A percentile compares a stretch with the other conserved stretches of the same genome.
Conservation (phyloP, 208 protist genomes). For the Herpetomonas samuelpessoai region DNA sequence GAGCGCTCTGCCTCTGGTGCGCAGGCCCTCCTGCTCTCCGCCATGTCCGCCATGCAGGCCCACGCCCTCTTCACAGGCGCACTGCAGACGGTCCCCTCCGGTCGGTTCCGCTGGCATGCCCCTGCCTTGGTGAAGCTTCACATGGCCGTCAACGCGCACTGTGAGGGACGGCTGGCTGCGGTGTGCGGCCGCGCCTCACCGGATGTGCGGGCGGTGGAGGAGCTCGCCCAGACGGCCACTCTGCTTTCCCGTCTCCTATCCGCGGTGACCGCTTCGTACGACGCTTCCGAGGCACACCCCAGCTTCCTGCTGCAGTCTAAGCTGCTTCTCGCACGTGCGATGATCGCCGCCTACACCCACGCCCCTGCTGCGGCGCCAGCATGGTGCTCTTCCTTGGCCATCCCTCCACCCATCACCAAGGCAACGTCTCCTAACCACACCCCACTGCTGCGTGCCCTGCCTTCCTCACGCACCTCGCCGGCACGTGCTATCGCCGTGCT, state of each 20-base stretch:
- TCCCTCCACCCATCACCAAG: no score
- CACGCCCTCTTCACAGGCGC: neutral
- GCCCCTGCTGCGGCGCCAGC: constrained; percentile 5
- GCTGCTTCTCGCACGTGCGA: constrained; percentile 47
- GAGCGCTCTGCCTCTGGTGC: neutral
- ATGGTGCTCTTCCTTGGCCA: neutral
- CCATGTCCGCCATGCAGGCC: neutral
- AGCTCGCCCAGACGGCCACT: neutral
- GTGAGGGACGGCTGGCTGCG: neutral
- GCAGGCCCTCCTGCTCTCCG: neutral
- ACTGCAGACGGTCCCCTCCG: neutral
- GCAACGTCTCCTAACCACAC: no score
- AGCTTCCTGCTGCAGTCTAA: constrained; percentile 44
- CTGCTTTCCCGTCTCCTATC: constrained; percentile 38
- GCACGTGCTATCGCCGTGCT: constrained; percentile 22
- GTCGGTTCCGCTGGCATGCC: constrained; percentile 15
- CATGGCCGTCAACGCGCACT: constrained; percentile 31
- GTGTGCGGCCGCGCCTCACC: neutral
- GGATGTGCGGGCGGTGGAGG: neutral
- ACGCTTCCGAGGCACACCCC: constrained; percentile 43
- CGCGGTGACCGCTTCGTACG: constrained; percentile 47
- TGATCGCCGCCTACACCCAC: constrained; percentile 16
- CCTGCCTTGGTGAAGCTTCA: constrained; percentile 31
- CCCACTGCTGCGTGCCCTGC: constrained; percentile 7
- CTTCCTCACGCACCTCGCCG: neutral